phyloP scores from a whole-genome alignment of 192 early-diverging fungal genomes.

The Umbelopsis isabellina region DNA sequence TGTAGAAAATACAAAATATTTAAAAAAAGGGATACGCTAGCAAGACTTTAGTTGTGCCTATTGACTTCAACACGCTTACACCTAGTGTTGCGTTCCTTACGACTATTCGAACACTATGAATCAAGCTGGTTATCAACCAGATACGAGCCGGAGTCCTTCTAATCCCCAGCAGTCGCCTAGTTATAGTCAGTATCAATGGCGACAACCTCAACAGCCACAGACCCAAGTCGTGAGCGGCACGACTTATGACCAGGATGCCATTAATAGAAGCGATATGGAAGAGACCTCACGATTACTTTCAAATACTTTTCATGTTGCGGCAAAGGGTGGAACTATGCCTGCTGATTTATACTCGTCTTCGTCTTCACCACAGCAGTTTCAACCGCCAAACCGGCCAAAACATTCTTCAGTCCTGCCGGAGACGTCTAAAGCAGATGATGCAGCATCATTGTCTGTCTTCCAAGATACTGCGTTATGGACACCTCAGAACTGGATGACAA shows the following conservation, averaged over 20 bases:
- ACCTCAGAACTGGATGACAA: background rate
- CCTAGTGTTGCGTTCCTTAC: background rate
- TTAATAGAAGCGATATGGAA: constrained; percentile 10
- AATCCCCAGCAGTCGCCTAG: background rate
- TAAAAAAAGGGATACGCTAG: constrained; percentile 7
- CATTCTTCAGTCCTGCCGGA: background rate
- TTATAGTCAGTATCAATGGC: constrained; percentile 18
- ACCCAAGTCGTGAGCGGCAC: constrained; percentile 9
- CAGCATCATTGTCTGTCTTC: background rate
- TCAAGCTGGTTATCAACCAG: constrained; percentile 10
- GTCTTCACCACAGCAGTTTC: background rate
- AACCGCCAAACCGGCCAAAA: background rate
- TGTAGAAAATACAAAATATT: constrained; percentile 1
- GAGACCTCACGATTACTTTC: constrained; percentile 9
- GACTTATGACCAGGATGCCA: constrained; percentile 13
- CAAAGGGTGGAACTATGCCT: background rate
- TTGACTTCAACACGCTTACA: constrained; percentile 12
- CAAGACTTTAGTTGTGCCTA: background rate
- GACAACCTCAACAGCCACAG: background rate
- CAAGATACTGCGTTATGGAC: constrained; percentile 13
- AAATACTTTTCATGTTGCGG: background rate
- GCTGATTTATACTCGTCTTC: background rate
- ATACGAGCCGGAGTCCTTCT: background rate
- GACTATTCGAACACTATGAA: background rate
- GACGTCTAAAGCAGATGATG: background rate